These are phyloP conservation scores for Boletus sp. DNA, from an alignment of 768 basidiomycete genomes.

Conservation along the genomic window DNA sequence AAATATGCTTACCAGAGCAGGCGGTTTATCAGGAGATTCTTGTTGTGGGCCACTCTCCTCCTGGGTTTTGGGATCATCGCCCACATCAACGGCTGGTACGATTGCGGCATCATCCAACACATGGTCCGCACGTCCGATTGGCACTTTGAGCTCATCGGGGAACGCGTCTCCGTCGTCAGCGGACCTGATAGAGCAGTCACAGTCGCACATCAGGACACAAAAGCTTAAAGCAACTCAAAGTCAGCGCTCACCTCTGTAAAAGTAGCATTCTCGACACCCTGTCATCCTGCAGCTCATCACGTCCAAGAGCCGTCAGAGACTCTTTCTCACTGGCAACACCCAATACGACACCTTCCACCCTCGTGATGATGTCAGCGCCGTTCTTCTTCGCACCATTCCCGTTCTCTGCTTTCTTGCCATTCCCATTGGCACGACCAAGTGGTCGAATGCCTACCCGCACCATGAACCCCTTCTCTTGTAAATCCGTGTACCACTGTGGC, in stretches of 20 bases:
- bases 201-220: constrained; percentile 1
- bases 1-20: constrained; percentile 19
- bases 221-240: constrained; percentile 1
- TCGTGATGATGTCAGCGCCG: constrained; percentile 12
- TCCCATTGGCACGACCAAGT: constrained; percentile 30
- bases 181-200: constrained; percentile 35
- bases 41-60: constrained; percentile 19
- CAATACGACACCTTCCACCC: constrained; percentile 38
- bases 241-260: constrained; percentile 54
- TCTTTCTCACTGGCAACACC: constrained; percentile 72
- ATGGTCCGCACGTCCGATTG: constrained; percentile 59
- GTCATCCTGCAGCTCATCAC: constrained; percentile 76
- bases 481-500: constrained; percentile 68
- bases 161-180: constrained; percentile 55
- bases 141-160: constrained; percentile 56
- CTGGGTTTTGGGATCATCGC: constrained; percentile 11
- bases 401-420: constrained; percentile 1
- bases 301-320: constrained; percentile 62
- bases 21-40: constrained; percentile 19
- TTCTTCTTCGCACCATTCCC: constrained; percentile 7
- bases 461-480: constrained; percentile 58
- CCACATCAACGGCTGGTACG: constrained; percentile 7
- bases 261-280: constrained; percentile 61
- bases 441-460: constrained; percentile 58
- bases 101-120: constrained; percentile 45